A percentile compares a stretch with the other conserved stretches of the same genome.
phyloP scores from a whole-genome alignment of 2,329 filamentous ascomycete genomes.

The Aotearoamyces nothofagi region DNA sequence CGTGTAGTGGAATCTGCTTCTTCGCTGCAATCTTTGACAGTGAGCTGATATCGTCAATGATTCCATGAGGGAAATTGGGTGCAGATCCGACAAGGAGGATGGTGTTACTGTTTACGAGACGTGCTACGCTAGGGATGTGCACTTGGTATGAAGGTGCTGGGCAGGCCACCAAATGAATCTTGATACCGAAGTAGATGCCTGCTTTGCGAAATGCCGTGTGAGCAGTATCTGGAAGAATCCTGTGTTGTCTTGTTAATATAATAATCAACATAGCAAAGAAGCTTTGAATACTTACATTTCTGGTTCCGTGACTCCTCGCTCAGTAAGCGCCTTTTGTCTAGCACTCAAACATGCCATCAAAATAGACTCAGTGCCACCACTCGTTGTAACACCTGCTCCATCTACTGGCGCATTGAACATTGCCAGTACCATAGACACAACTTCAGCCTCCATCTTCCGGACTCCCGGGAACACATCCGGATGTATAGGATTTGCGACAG shows the following conservation, averaged over 20 bases:
- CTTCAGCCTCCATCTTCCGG: constrained; percentile 96
- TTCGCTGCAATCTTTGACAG: constrained; percentile 72
- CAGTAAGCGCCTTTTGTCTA: constrained; percentile 72
- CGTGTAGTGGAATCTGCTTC: constrained; percentile 75
- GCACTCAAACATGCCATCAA: constrained; percentile 88
- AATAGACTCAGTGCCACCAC: constrained; percentile 91
- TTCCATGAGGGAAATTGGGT: constrained; percentile 95
- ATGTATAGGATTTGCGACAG: constrained; percentile 91
- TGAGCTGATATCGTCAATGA: constrained; percentile 84
- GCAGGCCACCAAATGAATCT: constrained; percentile 75
- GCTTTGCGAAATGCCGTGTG: constrained; percentile 97
- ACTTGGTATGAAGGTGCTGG: constrained; percentile 79
- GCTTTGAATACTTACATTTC: constrained; percentile 63
- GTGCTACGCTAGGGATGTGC: constrained; percentile 59
- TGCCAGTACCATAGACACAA: constrained; percentile 85
- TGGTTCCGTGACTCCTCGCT: constrained; percentile 79
- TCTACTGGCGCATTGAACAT: constrained; percentile 83
- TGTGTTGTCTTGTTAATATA: constrained; percentile 24
- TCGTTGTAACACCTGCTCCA: constrained; percentile 77
- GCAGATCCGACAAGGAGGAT: constrained; percentile 85
- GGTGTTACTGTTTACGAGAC: constrained; percentile 88
- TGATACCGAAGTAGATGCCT: constrained; percentile 91
- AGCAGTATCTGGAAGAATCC: constrained; percentile 85
- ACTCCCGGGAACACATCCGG: constrained; percentile 97
- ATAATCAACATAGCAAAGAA: constrained; percentile 7